A percentile compares a stretch with the other conserved stretches of the same genome.
Evolutionary conservation across 176 grass and related monocot genomes (phyloP).

Genomic region (Elymus sibiricus): DNA sequence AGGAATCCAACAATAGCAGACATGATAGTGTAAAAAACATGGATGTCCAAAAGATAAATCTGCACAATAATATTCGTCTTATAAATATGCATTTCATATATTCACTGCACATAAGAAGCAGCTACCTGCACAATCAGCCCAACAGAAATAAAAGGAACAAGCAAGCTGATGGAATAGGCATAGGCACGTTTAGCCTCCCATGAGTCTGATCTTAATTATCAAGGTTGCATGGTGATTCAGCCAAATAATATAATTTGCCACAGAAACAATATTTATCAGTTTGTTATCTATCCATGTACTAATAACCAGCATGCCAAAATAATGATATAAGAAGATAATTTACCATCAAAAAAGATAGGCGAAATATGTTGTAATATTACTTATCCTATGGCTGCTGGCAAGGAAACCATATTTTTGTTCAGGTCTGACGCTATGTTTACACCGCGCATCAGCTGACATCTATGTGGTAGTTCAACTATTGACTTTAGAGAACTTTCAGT

Average conservation of each 20-base stretch:
- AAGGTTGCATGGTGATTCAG: too few relatives aligned
- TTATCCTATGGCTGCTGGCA: neutral
- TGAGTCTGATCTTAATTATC: neutral
- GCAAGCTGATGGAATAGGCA: conserved; percentile 2
- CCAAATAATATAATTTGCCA: neutral
- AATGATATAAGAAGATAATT: neutral
- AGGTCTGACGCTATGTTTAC: neutral
- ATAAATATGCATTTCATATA: conserved; percentile 14
- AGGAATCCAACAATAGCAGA: conserved; percentile 92
- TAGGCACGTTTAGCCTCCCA: neutral
- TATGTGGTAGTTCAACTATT: conserved; percentile 4
- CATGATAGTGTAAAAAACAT: conserved; percentile 86
- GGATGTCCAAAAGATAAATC: conserved; percentile 96
- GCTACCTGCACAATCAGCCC: conserved; percentile 11
- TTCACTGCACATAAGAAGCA: conserved; percentile 3
- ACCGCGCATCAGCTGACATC: neutral
- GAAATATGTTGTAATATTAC: neutral
- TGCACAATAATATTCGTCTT: conserved; percentile 28
- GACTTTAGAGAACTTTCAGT: neutral
- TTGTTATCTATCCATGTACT: neutral
- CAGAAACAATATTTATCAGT: neutral
- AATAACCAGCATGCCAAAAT: neutral
- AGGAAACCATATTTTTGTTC: neutral
- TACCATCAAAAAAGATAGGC: neutral
- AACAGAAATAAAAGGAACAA: conserved; percentile 4